Base-by-base conservation (phyloP, 1,284 basidiomycete species). In the Heterobasidion parviporum region DNA sequence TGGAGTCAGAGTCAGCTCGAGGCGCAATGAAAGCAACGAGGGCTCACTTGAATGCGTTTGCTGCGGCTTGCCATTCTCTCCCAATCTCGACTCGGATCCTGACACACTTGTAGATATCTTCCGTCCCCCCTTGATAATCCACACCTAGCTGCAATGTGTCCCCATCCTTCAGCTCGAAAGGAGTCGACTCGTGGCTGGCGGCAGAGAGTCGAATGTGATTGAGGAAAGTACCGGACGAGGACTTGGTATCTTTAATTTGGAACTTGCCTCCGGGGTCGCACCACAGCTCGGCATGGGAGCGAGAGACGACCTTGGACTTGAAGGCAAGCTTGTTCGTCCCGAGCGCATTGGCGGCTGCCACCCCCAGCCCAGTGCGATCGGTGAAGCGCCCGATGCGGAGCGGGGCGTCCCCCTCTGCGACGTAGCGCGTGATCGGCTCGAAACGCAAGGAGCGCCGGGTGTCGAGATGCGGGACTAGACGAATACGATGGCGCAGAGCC, bases 101-200 rank as follows among this genome's bases (percentile, higher is more conserved):
- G 60, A 99, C 94, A 61, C 92, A 94, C 72, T 98, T 92, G 72
- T 97, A 99, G 59, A 98, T 94, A 71, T 98, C 95, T 73, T 99
- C 95, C 5, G 91, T 85, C 0, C 96, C 97, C 33, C 96, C 96
- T 70, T 98, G 96, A 71, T 98, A 99, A 69, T 99, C 97, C 35
- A 99, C 94, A 1, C 96, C 96, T 1, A 98, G 83, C 72, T 99
- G 96, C 7, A 99, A 74, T 15, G 98, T 82, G 71, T 99, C 96
- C 1, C 96, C 96, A 61, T 98, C 96, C 70, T 90, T 92, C 65
- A 99, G 78, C 60, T 84, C 82, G 61, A 82, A 88, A 0, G 93
- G 82, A 44, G 84, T 77, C 2, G 85, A 89, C 66, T 96, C 93
- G 12, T 83, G 80, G 55, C 89, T 91, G 10, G 96, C 94, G 0